Percentiles rank a stretch among this genome's conserved stretches.
Conservation (phyloP, 2,329 filamentous ascomycete species). For the Fusarium tjaetaba region DNA sequence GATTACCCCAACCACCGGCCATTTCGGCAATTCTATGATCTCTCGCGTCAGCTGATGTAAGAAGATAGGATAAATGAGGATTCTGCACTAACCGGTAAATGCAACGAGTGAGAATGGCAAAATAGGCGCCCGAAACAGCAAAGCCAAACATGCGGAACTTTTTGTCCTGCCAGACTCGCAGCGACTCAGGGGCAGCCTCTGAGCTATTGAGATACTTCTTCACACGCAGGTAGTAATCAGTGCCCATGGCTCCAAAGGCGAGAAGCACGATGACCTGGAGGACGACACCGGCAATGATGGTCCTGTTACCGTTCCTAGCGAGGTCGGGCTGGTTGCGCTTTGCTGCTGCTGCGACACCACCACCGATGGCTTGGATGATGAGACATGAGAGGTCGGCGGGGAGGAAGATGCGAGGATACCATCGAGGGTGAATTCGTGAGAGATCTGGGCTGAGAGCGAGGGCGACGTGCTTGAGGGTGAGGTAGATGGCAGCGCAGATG, state of each 20-base stretch:
- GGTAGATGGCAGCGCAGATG: slow-evolving; percentile 70
- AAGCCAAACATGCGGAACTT: slow-evolving; percentile 57
- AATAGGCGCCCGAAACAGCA: slow-evolving; percentile 58
- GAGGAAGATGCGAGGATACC: slow-evolving; percentile 68
- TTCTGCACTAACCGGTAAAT: slow-evolving; percentile 60
- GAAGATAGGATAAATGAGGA: not conserved
- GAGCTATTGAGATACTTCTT: slow-evolving; percentile 50
- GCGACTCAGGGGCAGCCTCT: slow-evolving; percentile 45
- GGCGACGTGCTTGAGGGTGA: slow-evolving; percentile 69
- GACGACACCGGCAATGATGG: slow-evolving; percentile 64
- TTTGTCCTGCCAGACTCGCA: slow-evolving; percentile 54
- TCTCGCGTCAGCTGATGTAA: slow-evolving; percentile 24
- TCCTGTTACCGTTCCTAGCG: slow-evolving; percentile 58
- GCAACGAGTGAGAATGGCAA: slow-evolving; percentile 60
- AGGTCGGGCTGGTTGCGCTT: slow-evolving; percentile 51
- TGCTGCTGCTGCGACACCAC: slow-evolving; percentile 63
- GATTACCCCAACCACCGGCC: slow-evolving; percentile 71
- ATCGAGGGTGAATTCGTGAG: slow-evolving; percentile 61
- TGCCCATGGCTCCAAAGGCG: slow-evolving; percentile 55
- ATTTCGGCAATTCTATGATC: slow-evolving; percentile 66
- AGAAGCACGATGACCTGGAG: slow-evolving; percentile 63
- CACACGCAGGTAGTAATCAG: slow-evolving; percentile 59
- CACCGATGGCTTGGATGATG: slow-evolving; percentile 67
- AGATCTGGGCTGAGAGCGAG: slow-evolving; percentile 59
- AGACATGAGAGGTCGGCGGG: slow-evolving; percentile 68